Evolutionary conservation across 2,329 filamentous ascomycete species (phyloP).

Genomic region (Fusarium vanettenii): DNA sequence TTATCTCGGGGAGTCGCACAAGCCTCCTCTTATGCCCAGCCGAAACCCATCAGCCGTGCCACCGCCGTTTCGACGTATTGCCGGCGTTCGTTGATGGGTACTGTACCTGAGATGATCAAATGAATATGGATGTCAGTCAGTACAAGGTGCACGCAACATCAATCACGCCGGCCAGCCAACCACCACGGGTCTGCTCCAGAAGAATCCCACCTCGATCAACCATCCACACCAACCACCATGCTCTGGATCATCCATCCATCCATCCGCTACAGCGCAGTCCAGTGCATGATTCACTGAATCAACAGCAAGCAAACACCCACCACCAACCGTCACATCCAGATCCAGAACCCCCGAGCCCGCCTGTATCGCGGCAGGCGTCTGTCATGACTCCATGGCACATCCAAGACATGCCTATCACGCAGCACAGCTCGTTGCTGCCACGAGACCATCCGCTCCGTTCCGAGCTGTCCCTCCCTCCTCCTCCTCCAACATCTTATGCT

Average conservation of each 20-base stretch:
- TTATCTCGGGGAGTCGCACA: slow-evolving; percentile 7
- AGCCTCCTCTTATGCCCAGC: slow-evolving; percentile 8
- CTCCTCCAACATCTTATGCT: slow-evolving; percentile 20
- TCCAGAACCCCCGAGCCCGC: slow-evolving; percentile 27
- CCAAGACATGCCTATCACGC: slow-evolving; percentile 44
- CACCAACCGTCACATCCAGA: slow-evolving; percentile 24
- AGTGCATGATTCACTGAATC: slow-evolving; percentile 29
- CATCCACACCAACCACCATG: slow-evolving; percentile 34
- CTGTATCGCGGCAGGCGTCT: slow-evolving; percentile 29
- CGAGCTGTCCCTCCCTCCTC: slow-evolving; percentile 13
- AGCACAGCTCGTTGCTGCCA: slow-evolving; percentile 35
- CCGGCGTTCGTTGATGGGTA: not conserved
- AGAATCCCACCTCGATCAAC: slow-evolving; percentile 22
- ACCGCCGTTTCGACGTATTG: slow-evolving; percentile 15
- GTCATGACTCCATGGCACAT: slow-evolving; percentile 33
- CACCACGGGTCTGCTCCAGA: slow-evolving; percentile 12
- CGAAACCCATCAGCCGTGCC: not conserved
- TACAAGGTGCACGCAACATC: slow-evolving; percentile 1
- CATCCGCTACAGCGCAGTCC: not conserved
- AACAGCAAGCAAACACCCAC: slow-evolving; percentile 23
- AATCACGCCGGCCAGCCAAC: slow-evolving; percentile 16
- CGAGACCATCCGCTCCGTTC: slow-evolving; percentile 39
- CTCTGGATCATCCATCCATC: slow-evolving; percentile 36
- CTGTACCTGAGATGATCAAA: not conserved
- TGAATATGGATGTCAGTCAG: not conserved